These are phyloP conservation scores for Manihot esculenta DNA, from an alignment of 441 rosid species.

Conservation along the genomic window DNA sequence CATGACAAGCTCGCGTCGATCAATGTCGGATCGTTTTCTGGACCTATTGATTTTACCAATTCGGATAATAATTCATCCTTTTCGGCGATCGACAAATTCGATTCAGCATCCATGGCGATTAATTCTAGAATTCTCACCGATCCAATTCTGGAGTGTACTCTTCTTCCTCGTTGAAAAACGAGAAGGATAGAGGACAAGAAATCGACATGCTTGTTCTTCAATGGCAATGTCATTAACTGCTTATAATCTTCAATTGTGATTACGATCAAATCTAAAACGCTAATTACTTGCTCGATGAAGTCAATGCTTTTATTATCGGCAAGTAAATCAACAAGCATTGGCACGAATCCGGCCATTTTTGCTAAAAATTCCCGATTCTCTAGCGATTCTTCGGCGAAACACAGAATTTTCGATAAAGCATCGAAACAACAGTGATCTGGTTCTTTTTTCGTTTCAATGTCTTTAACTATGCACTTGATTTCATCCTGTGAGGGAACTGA, in stretches of 20 bases:
- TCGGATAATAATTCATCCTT: conserved; percentile 45
- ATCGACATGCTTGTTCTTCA: conserved; percentile 28
- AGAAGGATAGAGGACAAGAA: conserved; percentile 39
- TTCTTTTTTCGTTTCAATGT: conserved; percentile 18
- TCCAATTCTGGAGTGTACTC: conserved; percentile 45
- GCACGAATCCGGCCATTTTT: conserved; percentile 40
- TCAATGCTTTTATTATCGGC: conserved; percentile 30
- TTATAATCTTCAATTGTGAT: conserved; percentile 35
- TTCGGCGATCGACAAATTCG: conserved; percentile 51
- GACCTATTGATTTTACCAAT: conserved; percentile 33
- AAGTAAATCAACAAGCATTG: conserved; percentile 47
- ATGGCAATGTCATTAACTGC: conserved; percentile 35
- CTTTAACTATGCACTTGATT: conserved; percentile 28
- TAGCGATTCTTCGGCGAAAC: conserved; percentile 48
- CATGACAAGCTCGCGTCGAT: conserved; percentile 59
- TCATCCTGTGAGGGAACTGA: conserved; percentile 37
- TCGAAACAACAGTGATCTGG: conserved; percentile 18
- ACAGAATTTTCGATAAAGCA: conserved; percentile 32
- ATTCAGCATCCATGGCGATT: conserved; percentile 41
- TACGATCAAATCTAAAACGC: conserved; percentile 40
- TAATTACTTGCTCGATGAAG: conserved; percentile 37
- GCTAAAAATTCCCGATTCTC: conserved; percentile 51
- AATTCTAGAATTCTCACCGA: conserved; percentile 51
- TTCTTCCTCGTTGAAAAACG: conserved; percentile 39
- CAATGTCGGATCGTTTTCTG: conserved; percentile 43